Percentiles rank a stretch among this genome's conserved stretches.
These are phyloP conservation scores for Styphnolobium japonicum DNA, from an alignment of 306 rosid genomes.

Conservation along the genomic window DNA sequence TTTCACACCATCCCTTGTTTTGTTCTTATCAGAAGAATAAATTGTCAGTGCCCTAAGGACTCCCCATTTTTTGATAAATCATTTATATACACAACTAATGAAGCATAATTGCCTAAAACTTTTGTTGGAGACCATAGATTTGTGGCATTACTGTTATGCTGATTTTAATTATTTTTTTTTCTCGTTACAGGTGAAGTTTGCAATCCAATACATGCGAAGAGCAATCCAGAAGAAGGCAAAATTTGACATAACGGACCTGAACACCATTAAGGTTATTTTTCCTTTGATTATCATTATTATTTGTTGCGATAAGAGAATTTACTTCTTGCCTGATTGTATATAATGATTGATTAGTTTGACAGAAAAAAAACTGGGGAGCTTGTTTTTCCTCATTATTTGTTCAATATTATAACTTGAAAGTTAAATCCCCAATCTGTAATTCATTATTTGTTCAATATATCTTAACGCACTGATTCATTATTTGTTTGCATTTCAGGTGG, in stretches of 20 bases:
- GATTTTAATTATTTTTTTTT: constrained; percentile 20
- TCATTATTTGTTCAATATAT: neutral
- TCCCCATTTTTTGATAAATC: neutral
- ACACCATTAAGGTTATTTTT: constrained; percentile 71
- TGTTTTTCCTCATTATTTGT: constrained; percentile 7
- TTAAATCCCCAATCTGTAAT: neutral
- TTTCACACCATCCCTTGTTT: neutral
- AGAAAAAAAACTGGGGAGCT: neutral
- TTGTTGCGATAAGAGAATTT: neutral
- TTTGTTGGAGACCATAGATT: neutral
- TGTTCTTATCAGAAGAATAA: neutral
- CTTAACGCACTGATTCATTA: neutral
- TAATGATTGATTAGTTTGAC: constrained; percentile 19
- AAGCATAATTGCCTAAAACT: neutral
- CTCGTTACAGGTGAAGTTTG: constrained; percentile 81
- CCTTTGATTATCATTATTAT: neutral
- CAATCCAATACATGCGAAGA: constrained; percentile 94
- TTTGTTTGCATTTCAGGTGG: constrained; percentile 62
- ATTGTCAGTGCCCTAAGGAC: neutral
- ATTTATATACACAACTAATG: neutral
- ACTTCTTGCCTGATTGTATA: neutral
- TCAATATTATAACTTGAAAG: neutral
- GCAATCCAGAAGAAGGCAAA: constrained; percentile 96
- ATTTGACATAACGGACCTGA: constrained; percentile 80
- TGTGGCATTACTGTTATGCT: neutral